These are phyloP conservation scores for Entomophthora muscae DNA, from an alignment of 371 early-diverging fungal genomes.

Conservation along the genomic window DNA sequence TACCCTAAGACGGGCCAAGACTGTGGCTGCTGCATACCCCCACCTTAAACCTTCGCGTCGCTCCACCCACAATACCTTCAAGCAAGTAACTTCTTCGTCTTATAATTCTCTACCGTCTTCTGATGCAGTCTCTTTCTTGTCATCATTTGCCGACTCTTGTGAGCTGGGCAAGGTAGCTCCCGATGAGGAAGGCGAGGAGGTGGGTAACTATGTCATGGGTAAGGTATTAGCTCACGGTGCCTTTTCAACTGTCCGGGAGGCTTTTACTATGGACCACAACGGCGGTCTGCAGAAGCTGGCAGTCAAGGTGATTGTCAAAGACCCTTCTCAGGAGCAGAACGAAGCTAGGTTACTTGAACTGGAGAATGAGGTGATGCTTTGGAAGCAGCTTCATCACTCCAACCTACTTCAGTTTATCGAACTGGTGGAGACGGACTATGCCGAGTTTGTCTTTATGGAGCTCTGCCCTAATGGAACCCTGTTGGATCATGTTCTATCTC, in stretches of 20 bases:
- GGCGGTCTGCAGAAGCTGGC: conserved; percentile 42
- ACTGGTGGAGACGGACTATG: conserved; percentile 37
- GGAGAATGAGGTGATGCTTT: conserved; percentile 41
- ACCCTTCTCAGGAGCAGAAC: background rate
- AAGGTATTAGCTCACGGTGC: conserved; percentile 42
- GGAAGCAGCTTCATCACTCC: conserved; percentile 48
- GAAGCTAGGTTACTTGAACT: conserved; percentile 9
- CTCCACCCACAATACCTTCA: background rate
- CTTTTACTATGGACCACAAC: conserved; percentile 21
- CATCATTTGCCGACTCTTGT: conserved; percentile 23
- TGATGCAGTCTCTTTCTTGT: conserved; percentile 40
- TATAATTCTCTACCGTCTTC: conserved; percentile 27
- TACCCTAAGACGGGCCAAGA: background rate
- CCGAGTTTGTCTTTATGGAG: conserved; percentile 48
- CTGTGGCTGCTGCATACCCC: background rate
- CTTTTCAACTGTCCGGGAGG: conserved; percentile 44
- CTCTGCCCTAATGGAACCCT: conserved; percentile 35
- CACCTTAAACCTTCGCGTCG: background rate
- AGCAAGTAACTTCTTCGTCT: conserved; percentile 18
- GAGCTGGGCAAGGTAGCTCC: conserved; percentile 10
- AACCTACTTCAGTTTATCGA: conserved; percentile 39
- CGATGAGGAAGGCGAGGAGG: conserved; percentile 34
- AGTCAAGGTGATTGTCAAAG: conserved; percentile 18
- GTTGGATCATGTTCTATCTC: conserved; percentile 13
- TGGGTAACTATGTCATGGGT: conserved; percentile 40